phyloP scores from a whole-genome alignment of 2,329 filamentous ascomycete species.

The Fusarium citri region DNA sequence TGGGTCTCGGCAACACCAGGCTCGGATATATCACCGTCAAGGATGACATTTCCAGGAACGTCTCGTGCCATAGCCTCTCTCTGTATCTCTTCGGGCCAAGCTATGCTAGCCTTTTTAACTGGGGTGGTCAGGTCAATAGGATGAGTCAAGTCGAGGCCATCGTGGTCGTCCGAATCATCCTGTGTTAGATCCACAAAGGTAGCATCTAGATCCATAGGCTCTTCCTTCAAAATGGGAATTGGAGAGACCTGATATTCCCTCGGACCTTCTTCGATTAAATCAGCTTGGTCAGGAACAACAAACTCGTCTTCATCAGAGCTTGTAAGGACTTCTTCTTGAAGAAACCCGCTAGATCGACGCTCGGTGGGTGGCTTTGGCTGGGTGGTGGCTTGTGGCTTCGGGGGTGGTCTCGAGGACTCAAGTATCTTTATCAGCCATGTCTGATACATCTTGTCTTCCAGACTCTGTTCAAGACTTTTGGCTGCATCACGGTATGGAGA shows the following conservation, averaged over 20 bases:
- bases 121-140: conserved; percentile 47
- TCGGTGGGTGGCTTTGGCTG: conserved; percentile 18
- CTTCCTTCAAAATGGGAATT: conserved; percentile 33
- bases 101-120: conserved; percentile 10
- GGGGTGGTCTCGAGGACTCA: conserved; percentile 54
- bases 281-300: conserved; percentile 54
- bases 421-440: conserved; percentile 64
- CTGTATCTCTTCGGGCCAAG: background rate
- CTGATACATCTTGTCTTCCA: conserved; percentile 69
- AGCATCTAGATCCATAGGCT: conserved; percentile 25
- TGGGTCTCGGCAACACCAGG: background rate
- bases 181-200: conserved; percentile 49
- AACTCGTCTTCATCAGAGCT: conserved; percentile 65
- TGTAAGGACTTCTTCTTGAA: conserved; percentile 63
- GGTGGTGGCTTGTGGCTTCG: conserved; percentile 49
- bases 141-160: background rate
- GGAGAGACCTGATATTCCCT: background rate
- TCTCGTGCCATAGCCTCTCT: background rate
- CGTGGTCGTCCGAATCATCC: conserved; percentile 31
- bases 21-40: background rate
- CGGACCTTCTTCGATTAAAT: conserved; percentile 1
- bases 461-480: conserved; percentile 69
- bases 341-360: conserved; percentile 3
- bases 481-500: conserved; percentile 67
- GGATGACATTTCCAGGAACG: background rate